Conservation (phyloP, 441 rosid species). For the Syzygium syzygioides region DNA sequence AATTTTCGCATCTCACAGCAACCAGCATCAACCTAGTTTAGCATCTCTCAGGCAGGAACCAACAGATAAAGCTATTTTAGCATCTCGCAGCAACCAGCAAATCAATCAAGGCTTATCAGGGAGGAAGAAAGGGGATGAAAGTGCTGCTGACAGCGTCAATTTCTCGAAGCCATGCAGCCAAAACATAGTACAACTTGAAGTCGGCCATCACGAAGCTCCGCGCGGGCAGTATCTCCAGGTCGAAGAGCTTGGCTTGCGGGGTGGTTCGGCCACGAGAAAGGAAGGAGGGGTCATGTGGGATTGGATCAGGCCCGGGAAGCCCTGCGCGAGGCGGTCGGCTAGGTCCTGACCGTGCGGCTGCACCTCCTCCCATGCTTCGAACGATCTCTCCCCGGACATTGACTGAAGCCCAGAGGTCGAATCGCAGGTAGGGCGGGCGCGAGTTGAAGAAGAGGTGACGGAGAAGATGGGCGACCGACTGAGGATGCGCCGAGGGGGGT, state of each 20-base stretch:
- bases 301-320: constrained; percentile 79
- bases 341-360: constrained; percentile 81
- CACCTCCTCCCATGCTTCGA: constrained; percentile 87
- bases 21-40: neutral
- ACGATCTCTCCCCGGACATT: too few species aligned
- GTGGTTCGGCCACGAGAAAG: constrained; percentile 69
- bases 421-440: too few species aligned
- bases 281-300: constrained; percentile 69
- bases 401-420: too few species aligned
- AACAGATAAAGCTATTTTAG: neutral
- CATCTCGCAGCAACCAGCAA: neutral
- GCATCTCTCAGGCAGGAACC: neutral
- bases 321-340: constrained; percentile 83
- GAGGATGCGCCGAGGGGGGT: too few species aligned
- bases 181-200: constrained; percentile 15
- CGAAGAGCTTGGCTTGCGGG: constrained; percentile 55
- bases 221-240: constrained; percentile 48
- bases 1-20: neutral
- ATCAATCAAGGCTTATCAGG: neutral
- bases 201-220: constrained; percentile 36
- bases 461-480: too few species aligned
- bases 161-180: neutral
- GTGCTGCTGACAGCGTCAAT: neutral
- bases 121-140: neutral
- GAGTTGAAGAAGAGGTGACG: too few species aligned